These are phyloP conservation scores for Taphrina deformans DNA, from an alignment of 1,139 yeast species.

Conservation along the genomic window DNA sequence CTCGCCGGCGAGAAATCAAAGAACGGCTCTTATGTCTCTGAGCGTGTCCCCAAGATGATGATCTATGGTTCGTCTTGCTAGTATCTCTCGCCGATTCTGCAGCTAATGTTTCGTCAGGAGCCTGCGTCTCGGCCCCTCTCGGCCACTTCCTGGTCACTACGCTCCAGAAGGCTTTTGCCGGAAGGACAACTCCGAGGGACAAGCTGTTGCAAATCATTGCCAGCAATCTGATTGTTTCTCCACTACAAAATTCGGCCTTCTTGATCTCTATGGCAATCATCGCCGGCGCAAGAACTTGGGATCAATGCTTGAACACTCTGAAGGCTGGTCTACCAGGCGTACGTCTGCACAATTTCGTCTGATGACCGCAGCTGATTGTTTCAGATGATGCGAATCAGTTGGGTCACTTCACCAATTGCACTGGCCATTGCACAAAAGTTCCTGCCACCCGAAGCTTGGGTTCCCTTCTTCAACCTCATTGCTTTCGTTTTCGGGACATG, in stretches of 20 bases:
- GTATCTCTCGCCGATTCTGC: not conserved
- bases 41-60: conserved; percentile 64
- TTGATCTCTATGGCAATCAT: conserved; percentile 52
- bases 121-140: conserved; percentile 68
- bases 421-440: conserved; percentile 72
- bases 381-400: conserved; percentile 55
- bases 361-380: not conserved
- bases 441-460: conserved; percentile 76
- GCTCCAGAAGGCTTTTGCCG: conserved; percentile 46
- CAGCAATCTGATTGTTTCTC: conserved; percentile 64
- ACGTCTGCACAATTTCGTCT: not conserved
- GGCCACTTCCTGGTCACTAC: conserved; percentile 55
- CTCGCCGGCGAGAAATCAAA: conserved; percentile 48
- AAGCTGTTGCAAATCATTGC: conserved; percentile 62
- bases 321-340: conserved; percentile 57
- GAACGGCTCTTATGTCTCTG: conserved; percentile 45
- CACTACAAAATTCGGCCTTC: conserved; percentile 59
- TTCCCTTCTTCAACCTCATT: conserved; percentile 73
- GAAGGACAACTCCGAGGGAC: conserved; percentile 43
- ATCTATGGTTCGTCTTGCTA: conserved; percentile 56
- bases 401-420: conserved; percentile 64
- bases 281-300: conserved; percentile 46
- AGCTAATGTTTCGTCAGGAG: conserved; percentile 36
- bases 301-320: conserved; percentile 49
- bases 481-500: conserved; percentile 74